phyloP scores from a whole-genome alignment of 2,329 filamentous ascomycete species.

The Paecilomyces niveus region DNA sequence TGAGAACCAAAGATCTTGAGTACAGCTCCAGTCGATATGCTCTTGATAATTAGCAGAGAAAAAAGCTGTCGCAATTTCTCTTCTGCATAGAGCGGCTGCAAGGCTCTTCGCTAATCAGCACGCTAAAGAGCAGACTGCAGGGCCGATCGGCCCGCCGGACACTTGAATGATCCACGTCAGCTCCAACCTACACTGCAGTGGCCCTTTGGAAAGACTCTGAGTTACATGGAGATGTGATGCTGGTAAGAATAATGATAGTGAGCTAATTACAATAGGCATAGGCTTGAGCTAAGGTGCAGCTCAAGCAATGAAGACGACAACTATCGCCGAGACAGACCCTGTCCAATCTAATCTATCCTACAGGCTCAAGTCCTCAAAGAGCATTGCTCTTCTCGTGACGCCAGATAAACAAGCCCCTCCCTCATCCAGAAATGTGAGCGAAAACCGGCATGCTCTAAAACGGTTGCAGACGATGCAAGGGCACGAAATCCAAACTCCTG shows the following conservation, averaged over 20 bases:
- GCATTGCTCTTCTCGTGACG: slow-evolving; percentile 20
- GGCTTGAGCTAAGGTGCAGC: neutral
- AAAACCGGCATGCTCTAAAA: slow-evolving; percentile 3
- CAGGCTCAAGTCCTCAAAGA: slow-evolving; percentile 23
- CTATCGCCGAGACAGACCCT: neutral
- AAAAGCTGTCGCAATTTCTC: neutral
- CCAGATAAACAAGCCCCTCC: slow-evolving; percentile 1
- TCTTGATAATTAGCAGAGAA: neutral
- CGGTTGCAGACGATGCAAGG: neutral
- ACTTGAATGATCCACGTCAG: neutral
- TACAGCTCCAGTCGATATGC: no score
- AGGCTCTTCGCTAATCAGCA: neutral
- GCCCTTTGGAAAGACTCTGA: neutral
- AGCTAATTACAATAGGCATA: neutral
- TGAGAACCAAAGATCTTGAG: no score
- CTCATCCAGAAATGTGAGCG: slow-evolving; percentile 3
- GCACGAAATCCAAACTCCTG: neutral
- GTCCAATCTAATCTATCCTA: slow-evolving; percentile 2
- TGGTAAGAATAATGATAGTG: neutral
- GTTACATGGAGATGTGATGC: neutral
- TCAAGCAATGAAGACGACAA: neutral
- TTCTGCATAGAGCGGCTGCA: neutral
- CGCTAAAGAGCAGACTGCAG: neutral
- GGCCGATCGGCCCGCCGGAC: neutral
- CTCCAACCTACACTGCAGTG: neutral